phyloP scores from a whole-genome alignment of 2,329 filamentous ascomycete genomes.

The Metarhizium humberi region DNA sequence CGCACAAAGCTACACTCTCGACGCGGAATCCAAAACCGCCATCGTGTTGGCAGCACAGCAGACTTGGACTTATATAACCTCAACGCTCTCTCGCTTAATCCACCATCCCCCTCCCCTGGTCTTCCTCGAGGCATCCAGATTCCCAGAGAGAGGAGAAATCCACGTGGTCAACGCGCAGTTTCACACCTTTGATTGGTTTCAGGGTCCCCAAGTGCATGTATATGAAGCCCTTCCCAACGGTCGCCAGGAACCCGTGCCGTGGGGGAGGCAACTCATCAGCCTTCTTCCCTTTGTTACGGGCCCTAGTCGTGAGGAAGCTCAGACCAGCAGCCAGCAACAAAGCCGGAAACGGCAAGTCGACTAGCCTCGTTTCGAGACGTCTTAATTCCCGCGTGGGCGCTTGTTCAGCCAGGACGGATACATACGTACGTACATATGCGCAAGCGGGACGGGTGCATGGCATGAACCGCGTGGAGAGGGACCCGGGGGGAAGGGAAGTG shows the following conservation, averaged over 20 bases:
- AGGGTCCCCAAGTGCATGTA: background rate
- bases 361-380: background rate
- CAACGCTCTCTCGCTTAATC: background rate
- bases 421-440: background rate
- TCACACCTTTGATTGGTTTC: constrained; percentile 1
- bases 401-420: background rate
- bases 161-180: background rate
- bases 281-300: background rate
- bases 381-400: background rate
- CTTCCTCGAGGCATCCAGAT: background rate
- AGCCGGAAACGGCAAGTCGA: background rate
- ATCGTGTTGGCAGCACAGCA: background rate
- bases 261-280: background rate
- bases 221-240: background rate
- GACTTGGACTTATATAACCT: background rate
- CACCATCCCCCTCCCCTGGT: background rate
- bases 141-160: background rate
- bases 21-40: background rate
- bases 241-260: background rate
- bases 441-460: background rate
- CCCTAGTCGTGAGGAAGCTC: background rate
- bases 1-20: background rate
- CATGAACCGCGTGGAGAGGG: background rate
- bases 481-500: no score
- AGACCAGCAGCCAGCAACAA: background rate